Percentiles rank a stretch among this genome's conserved stretches.
These are phyloP conservation scores for Cadophora luteo-olivacea DNA, from an alignment of 2,329 filamentous ascomycete genomes.

Conservation along the genomic window DNA sequence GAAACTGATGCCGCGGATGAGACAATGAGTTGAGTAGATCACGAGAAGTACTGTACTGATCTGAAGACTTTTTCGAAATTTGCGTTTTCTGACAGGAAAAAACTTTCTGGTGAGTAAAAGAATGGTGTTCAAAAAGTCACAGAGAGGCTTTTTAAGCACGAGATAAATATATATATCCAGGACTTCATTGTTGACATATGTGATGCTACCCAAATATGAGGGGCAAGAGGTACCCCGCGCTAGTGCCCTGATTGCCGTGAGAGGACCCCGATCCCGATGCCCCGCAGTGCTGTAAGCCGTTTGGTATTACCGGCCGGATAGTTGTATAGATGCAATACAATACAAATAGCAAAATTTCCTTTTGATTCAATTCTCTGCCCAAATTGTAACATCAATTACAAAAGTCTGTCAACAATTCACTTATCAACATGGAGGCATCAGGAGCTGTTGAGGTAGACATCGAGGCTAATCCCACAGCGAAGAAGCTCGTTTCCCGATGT, in stretches of 20 bases:
- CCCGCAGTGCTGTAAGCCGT: conserved; percentile 1
- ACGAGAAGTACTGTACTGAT: too few species aligned
- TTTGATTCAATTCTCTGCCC: not conserved
- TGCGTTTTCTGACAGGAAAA: too few species aligned
- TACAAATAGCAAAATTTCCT: not conserved
- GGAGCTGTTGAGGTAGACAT: conserved; percentile 22
- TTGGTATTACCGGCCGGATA: not conserved
- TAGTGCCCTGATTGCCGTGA: not conserved
- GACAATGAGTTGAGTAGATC: too few species aligned
- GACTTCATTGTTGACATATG: not conserved
- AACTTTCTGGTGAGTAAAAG: too few species aligned
- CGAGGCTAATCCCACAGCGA: conserved; percentile 19
- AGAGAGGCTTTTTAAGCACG: too few species aligned
- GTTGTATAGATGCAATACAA: not conserved
- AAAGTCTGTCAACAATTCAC: not conserved
- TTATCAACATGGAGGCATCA: conserved; percentile 3
- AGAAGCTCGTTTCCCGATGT: conserved; percentile 28
- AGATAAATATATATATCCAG: too few species aligned
- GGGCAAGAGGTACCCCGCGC: not conserved
- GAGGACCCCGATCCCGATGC: not conserved
- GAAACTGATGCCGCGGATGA: too few species aligned
- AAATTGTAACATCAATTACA: not conserved
- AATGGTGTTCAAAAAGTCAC: too few species aligned
- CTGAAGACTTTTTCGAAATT: too few species aligned
- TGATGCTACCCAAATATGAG: not conserved